Base-by-base conservation (phyloP, 2,329 filamentous ascomycete species). In the Botrytis sinoallii region DNA sequence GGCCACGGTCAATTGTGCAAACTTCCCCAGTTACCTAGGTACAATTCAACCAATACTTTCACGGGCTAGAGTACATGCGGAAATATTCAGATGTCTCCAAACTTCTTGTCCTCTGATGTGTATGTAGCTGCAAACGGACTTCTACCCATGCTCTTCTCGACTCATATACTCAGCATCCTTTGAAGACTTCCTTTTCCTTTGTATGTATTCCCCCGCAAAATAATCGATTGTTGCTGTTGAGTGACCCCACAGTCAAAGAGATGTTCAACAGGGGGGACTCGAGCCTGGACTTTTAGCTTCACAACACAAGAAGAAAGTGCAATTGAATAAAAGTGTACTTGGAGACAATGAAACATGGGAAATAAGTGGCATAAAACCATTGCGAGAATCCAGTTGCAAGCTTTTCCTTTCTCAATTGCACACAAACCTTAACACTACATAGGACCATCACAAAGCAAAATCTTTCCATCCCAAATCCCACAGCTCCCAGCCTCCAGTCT, bases 331-430 rank as follows among this genome's bases (percentile, higher is more conserved):
- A 70, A n/a, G 46, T 18, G 20, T 67, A 48, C 40, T 38, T 14
- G 29, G 20, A 48, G 46, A 67, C 60, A 72, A 72, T 67, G 60
- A 72, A 71, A 71, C 59, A 65, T n/a, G 18, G 16, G 38, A 69
- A 64, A 42, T 44, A 57, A 44, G 59, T 46, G 29, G 46, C 44
- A 72, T 72, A 72, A 71, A 71, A 52, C 35, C 57, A 18, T 52
- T 22, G 32, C 10, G n/a, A 71, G 18, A n/a, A 48, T 44, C 42
- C 32, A 61, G 10, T 59, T 25, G 40, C n/a, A 22, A 44, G 25
- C 32, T 9, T 32, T 25, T 48, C 38, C 42, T 46, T 46, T 63
- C 60, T 46, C 32, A 70, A 22, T 61, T 70, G 52, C n/a, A 40
- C 10, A 29, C 29, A 32, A 32, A 35, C 10, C 12, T 32, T 16